Percentiles rank a stretch among this genome's conserved stretches.
Conservation (phyloP, 805 yeast genomes). For the Diddensiella transvaalensis region DNA sequence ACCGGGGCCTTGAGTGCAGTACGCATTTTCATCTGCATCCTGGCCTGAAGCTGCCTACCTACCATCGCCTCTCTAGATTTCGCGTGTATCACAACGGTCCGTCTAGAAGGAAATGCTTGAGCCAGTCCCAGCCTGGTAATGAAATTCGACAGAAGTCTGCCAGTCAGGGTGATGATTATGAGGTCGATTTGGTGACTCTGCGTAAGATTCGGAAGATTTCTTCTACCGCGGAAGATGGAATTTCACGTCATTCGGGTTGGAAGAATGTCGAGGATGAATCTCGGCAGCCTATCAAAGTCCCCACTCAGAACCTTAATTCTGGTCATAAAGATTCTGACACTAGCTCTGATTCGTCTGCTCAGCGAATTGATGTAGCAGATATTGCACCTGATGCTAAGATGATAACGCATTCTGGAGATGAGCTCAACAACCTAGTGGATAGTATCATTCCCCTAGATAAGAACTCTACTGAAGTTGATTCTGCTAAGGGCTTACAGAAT, state of each 20-base stretch:
- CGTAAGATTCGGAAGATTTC: conserved; percentile 3
- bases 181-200: conserved; percentile 13
- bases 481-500: too few relatives aligned
- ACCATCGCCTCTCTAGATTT: background rate
- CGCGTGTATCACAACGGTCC: background rate
- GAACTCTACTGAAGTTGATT: too few relatives aligned
- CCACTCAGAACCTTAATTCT: conserved; percentile 3
- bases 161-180: background rate
- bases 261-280: background rate
- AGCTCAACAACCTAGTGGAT: background rate
- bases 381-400: background rate
- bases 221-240: background rate
- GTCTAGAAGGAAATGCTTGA: background rate
- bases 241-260: too few relatives aligned
- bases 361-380: background rate
- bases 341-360: background rate
- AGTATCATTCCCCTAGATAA: too few relatives aligned
- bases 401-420: background rate
- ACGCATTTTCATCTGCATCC: background rate
- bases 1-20: background rate
- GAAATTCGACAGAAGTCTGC: too few relatives aligned
- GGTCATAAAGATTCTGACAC: background rate
- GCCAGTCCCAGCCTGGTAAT: too few relatives aligned
- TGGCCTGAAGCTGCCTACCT: background rate
- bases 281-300: conserved; percentile 7